Percentiles rank a stretch among this genome's conserved stretches.
phyloP scores from a whole-genome alignment of 352 stramenopile species.

The Globisporangium paroecandrum region DNA sequence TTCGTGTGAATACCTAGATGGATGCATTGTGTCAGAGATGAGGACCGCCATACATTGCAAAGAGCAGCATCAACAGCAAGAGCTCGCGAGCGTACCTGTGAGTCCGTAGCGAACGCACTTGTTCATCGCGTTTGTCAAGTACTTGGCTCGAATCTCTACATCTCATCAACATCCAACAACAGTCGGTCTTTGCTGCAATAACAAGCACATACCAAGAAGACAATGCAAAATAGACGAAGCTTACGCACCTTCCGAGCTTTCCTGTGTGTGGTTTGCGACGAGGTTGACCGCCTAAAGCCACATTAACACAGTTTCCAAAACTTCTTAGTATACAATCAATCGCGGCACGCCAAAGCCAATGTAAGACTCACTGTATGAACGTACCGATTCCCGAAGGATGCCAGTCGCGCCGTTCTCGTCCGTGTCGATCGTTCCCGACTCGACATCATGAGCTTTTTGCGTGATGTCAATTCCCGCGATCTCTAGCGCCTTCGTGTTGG shows the following conservation, averaged over 20 bases:
- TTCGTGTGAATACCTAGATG: slow-evolving; percentile 81
- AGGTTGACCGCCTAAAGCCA: slow-evolving; percentile 58
- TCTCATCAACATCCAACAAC: not conserved
- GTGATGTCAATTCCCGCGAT: slow-evolving; percentile 48
- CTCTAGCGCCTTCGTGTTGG: slow-evolving; percentile 84
- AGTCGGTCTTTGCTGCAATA: not conserved
- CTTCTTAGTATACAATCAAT: not conserved
- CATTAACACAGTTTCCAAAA: not conserved
- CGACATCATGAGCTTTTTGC: slow-evolving; percentile 26
- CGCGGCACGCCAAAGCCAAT: not conserved
- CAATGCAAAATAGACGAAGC: not conserved
- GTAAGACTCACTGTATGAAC: not conserved
- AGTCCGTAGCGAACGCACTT: slow-evolving; percentile 73
- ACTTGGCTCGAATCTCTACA: slow-evolving; percentile 58
- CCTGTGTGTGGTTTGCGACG: slow-evolving; percentile 66
- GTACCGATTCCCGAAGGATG: slow-evolving; percentile 66
- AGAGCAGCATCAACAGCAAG: not conserved
- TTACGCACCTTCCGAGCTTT: slow-evolving; percentile 52
- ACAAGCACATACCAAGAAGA: not conserved
- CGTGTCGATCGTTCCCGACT: slow-evolving; percentile 58
- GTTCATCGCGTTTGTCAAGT: slow-evolving; percentile 52
- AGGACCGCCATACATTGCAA: not conserved
- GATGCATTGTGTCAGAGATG: not conserved
- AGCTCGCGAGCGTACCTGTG: slow-evolving; percentile 34
- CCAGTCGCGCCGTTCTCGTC: slow-evolving; percentile 62